Percentiles rank a stretch among this genome's conserved stretches.
Conservation (phyloP, 2,329 filamentous ascomycete genomes). For the Monilinia fructicola region DNA sequence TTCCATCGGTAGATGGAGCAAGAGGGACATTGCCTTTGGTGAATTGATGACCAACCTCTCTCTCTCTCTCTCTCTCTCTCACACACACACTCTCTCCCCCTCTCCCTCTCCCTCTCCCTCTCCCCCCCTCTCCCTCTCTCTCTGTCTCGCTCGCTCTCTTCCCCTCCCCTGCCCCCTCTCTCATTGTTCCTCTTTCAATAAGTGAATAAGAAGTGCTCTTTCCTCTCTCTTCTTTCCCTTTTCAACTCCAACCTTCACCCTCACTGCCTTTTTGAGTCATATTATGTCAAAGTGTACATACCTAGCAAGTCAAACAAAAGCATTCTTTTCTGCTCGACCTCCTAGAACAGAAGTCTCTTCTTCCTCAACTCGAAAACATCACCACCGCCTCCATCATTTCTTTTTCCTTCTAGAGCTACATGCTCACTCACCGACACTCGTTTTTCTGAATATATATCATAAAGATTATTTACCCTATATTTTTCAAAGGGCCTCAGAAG, state of each 20-base stretch:
- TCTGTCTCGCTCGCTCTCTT: no score
- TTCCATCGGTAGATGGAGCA: no score
- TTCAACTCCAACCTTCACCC: not conserved
- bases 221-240: conserved; percentile 8
- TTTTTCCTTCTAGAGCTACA: conserved; percentile 11
- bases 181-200: no score
- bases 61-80: no score
- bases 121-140: no score
- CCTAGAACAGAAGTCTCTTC: conserved; percentile 10
- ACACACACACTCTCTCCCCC: no score
- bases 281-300: conserved; percentile 13
- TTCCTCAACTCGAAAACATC: conserved; percentile 12
- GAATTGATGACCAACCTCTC: no score
- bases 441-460: conserved; percentile 15
- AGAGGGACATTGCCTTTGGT: no score
- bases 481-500: not conserved
- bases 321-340: not conserved
- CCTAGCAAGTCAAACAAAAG: not conserved
- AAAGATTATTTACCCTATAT: conserved; percentile 1
- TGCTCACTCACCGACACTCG: conserved; percentile 21
- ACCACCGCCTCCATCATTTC: conserved; percentile 20
- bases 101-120: no score
- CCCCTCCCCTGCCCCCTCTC: no score
- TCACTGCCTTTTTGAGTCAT: conserved; percentile 9
- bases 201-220: not conserved